Evolutionary conservation across 2,329 filamentous ascomycete genomes (phyloP).

Genomic region (Tolypocladium ovalisporum): DNA sequence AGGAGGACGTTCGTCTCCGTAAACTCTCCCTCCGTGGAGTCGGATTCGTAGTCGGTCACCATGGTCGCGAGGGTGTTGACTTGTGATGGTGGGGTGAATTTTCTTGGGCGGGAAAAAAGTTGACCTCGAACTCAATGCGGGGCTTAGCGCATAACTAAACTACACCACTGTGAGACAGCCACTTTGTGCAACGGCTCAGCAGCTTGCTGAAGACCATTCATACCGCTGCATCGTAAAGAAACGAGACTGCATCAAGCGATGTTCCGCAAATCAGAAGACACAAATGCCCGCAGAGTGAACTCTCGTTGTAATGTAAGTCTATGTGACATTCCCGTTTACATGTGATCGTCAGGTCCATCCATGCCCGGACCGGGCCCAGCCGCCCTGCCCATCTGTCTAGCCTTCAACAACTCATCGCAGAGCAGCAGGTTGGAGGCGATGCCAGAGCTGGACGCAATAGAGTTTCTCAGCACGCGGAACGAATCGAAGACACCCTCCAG

Average conservation of each 20-base stretch:
- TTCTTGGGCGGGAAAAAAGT: slow-evolving; percentile 13
- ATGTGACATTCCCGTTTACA: slow-evolving; percentile 27
- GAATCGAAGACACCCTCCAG: slow-evolving; percentile 92
- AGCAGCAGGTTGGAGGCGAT: slow-evolving; percentile 92
- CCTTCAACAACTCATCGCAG: slow-evolving; percentile 96
- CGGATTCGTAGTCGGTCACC: slow-evolving; percentile 73
- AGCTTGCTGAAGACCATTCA: neutral
- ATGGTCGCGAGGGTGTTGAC: neutral
- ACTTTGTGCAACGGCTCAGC: slow-evolving; percentile 8
- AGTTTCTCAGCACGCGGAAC: slow-evolving; percentile 89
- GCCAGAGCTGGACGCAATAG: slow-evolving; percentile 83
- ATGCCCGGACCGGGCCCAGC: slow-evolving; percentile 53
- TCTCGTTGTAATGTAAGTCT: slow-evolving; percentile 27
- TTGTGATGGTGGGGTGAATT: slow-evolving; percentile 18
- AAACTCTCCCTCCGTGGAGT: slow-evolving; percentile 63
- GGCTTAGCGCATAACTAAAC: slow-evolving; percentile 16
- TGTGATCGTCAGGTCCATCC: slow-evolving; percentile 46
- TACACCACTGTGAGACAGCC: slow-evolving; percentile 13
- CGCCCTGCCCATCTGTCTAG: slow-evolving; percentile 78
- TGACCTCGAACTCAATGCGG: slow-evolving; percentile 12
- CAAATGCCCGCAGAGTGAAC: neutral
- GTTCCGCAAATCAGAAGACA: too few species aligned
- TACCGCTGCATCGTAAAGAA: too few species aligned
- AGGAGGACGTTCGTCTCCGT: slow-evolving; percentile 81
- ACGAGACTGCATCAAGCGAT: neutral